Base-by-base conservation (phyloP, 352 stramenopile genomes). In the Pelagophyceae sp. region DNA sequence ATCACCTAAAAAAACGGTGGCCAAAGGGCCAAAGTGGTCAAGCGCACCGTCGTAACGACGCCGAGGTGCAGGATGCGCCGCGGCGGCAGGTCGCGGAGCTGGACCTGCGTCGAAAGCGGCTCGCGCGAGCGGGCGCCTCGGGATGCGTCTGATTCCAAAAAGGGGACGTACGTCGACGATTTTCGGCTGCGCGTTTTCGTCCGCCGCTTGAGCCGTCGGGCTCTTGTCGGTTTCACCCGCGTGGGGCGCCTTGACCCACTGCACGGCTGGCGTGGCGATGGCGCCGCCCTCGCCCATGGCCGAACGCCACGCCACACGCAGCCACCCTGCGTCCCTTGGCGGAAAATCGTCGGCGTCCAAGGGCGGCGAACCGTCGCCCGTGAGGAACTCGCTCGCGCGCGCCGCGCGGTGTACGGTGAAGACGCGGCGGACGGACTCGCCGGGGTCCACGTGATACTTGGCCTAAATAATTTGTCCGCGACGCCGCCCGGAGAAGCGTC, bases 281-380 rank as follows among this genome's bases (percentile, higher is more conserved):
- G 33, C 2, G 35, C 67, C 67, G 35, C 38, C 38, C n/a, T 74
- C 67, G 67, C 67, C 67, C 35, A 58, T 58, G 35, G 35, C 33
- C 23, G 38, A 33, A 23, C 5, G n/a, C 67, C 67, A 74, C 15
- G 3, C 33, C 15, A 74, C 3, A 0, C 5, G 2, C 2, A 74
- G 11, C 23, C 29, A 29, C 35, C 67, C 67, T 19, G 67, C 67
- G 67, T 32, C 17, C 2, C 17, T 1, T 19, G 37, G 67, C 15
- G 38, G 15, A 37, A 60, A 20, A 3, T 38, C 1, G 15, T 74
- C 67, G 35, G 11, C 35, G 15, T 58, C 35, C 5, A 25, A 35
- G 61, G 6, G 5, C 2, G 3, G 3, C 35, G 11, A 19, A 11
- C 2, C 33, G 35, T 74, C 67, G 31, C 29, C 29, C 31, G 35